These are phyloP conservation scores for Colletotrichum filicis DNA, from an alignment of 2,329 filamentous ascomycete genomes.

Conservation along the genomic window DNA sequence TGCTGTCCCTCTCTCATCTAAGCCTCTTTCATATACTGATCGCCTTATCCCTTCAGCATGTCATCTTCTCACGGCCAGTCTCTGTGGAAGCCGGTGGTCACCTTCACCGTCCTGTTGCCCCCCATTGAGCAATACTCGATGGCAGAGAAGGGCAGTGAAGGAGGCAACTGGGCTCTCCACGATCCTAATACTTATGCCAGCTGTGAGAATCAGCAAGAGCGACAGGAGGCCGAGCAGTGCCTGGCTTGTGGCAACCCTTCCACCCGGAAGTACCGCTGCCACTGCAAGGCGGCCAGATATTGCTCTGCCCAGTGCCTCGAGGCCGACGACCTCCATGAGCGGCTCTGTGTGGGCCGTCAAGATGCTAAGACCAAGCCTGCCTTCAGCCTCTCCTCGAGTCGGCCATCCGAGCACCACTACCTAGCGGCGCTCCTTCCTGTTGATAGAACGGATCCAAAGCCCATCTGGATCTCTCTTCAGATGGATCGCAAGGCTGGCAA, in stretches of 20 bases:
- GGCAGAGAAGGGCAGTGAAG: not conserved
- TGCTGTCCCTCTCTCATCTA: not conserved
- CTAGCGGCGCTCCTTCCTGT: accelerated
- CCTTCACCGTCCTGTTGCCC: not conserved
- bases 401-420: accelerated
- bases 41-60: not conserved
- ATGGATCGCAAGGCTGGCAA: not conserved
- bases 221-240: not conserved
- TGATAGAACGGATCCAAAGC: accelerated
- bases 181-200: not conserved
- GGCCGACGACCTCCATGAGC: not conserved
- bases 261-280: not conserved
- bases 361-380: not conserved
- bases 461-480: not conserved
- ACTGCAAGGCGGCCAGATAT: not conserved
- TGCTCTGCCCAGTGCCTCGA: not conserved
- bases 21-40: not conserved
- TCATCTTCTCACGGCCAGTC: not conserved
- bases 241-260: not conserved
- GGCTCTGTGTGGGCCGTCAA: not conserved
- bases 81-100: not conserved
- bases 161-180: not conserved
- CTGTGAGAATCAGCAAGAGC: not conserved
- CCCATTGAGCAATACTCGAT: not conserved
- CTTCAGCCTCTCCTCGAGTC: not conserved